A percentile compares a stretch with the other conserved stretches of the same genome.
Conservation (phyloP, 345 rosid species). For the Melaleuca quinquenervia region DNA sequence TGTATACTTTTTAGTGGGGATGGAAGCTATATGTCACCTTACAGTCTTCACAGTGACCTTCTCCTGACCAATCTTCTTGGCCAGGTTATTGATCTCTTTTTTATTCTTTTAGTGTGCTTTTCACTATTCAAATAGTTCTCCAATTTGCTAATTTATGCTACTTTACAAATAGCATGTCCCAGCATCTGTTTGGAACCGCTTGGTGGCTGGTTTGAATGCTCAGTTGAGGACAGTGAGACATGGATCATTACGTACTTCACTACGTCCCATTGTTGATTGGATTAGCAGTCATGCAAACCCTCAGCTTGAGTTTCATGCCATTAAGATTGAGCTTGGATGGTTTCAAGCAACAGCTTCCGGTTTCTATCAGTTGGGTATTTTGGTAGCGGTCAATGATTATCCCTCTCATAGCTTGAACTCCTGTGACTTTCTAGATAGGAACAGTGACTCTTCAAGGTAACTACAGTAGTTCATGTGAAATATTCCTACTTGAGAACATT, state of each 20-base stretch:
- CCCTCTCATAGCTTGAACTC: conserved; percentile 24
- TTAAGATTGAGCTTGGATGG: conserved; percentile 87
- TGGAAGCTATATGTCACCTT: conserved; percentile 98
- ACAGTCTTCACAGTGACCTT: conserved; percentile 67
- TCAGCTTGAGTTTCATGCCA: conserved; percentile 87
- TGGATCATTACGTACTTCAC: conserved; percentile 69
- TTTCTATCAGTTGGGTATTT: conserved; percentile 89
- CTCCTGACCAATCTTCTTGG: conserved; percentile 83
- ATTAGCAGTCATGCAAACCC: conserved; percentile 81
- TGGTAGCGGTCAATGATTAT: conserved; percentile 63
- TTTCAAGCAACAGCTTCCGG: conserved; percentile 98
- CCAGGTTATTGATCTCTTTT: conserved; percentile 42
- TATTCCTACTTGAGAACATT: not conserved
- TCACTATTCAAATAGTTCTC: not conserved
- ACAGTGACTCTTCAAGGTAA: conserved; percentile 53
- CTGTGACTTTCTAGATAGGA: conserved; percentile 30
- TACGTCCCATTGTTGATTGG: conserved; percentile 80
- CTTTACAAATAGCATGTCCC: conserved; percentile 62
- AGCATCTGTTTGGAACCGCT: conserved; percentile 82
- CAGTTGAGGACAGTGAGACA: conserved; percentile 93
- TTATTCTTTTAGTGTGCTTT: not conserved
- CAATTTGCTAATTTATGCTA: not conserved
- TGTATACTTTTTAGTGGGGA: conserved; percentile 93
- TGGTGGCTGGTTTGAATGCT: conserved; percentile 92
- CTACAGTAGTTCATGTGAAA: not conserved